Evolutionary conservation across 306 rosid genomes (phyloP).

Genomic region (Glycyrrhiza uralensis): DNA sequence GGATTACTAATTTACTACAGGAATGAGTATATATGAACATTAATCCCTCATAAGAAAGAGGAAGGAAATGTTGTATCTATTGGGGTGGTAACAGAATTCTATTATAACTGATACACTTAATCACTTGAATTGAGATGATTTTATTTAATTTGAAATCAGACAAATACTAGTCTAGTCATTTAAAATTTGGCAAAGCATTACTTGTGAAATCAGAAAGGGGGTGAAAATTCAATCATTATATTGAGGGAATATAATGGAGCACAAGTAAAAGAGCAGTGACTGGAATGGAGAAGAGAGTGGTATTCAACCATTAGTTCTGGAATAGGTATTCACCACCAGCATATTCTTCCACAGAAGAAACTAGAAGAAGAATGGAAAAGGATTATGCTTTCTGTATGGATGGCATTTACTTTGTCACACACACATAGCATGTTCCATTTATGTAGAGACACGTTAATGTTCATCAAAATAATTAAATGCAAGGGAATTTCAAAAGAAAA

Average conservation of each 20-base stretch:
- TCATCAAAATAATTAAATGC: neutral
- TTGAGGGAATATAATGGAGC: too few species aligned
- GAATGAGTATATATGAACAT: neutral
- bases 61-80: too few species aligned
- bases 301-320: neutral
- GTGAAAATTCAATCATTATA: too few species aligned
- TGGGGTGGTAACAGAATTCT: neutral
- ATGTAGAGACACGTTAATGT: neutral
- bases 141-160: neutral
- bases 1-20: too few species aligned
- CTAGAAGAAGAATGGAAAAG: constrained; percentile 4
- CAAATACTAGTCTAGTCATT: neutral
- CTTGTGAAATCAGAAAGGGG: neutral
- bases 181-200: neutral
- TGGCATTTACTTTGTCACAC: constrained; percentile 7
- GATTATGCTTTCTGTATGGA: constrained; percentile 13
- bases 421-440: neutral
- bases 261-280: too few species aligned
- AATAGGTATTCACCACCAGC: constrained; percentile 20
- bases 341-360: constrained; percentile 20
- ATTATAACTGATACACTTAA: neutral
- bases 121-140: neutral
- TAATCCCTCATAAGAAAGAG: too few species aligned
- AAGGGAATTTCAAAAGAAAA: constrained; percentile 19
- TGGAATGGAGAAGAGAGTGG: too few species aligned